Percentiles rank a stretch among this genome's conserved stretches.
These are phyloP conservation scores for Spirogloea muscicola DNA, from an alignment of 139 green algal species.

Conservation along the genomic window DNA sequence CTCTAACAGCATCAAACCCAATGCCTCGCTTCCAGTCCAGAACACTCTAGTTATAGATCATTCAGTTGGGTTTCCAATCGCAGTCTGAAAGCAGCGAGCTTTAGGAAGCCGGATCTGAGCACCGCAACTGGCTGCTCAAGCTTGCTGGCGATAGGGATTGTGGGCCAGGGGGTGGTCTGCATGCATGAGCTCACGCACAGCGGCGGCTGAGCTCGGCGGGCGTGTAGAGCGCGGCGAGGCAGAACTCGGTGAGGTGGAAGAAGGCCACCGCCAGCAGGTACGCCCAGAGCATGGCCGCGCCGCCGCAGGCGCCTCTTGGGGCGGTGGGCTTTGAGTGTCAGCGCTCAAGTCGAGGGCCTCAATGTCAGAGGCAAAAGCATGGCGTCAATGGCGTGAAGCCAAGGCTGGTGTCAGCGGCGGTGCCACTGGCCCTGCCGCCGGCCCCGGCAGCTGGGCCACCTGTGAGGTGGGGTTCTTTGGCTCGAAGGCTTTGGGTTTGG, in stretches of 20 bases:
- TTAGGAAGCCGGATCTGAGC: background rate
- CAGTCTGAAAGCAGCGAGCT: background rate
- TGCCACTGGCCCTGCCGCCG: no score
- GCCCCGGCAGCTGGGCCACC: no score
- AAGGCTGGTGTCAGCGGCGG: background rate
- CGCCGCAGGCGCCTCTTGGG: no score
- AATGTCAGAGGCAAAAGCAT: no score
- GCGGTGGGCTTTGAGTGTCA: no score
- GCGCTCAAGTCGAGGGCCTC: no score
- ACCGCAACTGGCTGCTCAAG: background rate
- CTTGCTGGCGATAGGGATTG: background rate
- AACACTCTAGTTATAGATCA: background rate
- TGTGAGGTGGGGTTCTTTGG: no score
- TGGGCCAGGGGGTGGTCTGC: background rate
- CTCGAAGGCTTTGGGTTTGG: background rate
- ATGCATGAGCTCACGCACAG: background rate
- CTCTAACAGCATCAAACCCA: no score
- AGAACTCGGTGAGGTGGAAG: conserved; percentile 13
- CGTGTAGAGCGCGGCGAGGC: background rate
- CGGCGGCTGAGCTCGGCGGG: background rate
- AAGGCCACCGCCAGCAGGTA: conserved; percentile 9
- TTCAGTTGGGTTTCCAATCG: background rate
- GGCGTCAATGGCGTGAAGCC: background rate
- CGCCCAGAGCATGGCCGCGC: no score
- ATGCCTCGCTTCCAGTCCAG: no score